Conservation (phyloP, 2,329 filamentous ascomycete species). For the Orbilia oligospora region DNA sequence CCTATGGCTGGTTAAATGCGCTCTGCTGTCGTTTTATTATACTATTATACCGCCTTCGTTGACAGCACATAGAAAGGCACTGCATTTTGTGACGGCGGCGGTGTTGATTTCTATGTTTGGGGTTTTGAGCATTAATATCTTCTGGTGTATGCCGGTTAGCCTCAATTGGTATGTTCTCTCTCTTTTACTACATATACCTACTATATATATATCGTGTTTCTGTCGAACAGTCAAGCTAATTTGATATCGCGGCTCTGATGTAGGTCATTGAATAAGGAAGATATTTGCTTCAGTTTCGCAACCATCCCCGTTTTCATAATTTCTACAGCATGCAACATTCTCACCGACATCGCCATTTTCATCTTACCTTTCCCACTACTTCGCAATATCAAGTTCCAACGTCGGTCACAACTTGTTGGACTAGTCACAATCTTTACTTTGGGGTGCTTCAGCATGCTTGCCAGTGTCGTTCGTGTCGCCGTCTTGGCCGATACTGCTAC, state of each 20-base stretch:
- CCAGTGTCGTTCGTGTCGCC: slow-evolving; percentile 51
- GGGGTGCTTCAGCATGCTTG: slow-evolving; percentile 51
- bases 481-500: slow-evolving; percentile 47
- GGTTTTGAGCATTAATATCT: slow-evolving; percentile 45
- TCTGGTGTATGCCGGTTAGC: slow-evolving; percentile 52
- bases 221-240: neutral
- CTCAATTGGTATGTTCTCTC: slow-evolving; percentile 56
- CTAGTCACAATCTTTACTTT: slow-evolving; percentile 38
- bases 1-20: slow-evolving; percentile 53
- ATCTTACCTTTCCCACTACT: slow-evolving; percentile 56
- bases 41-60: slow-evolving; percentile 52
- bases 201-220: too few species aligned
- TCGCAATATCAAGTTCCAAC: slow-evolving; percentile 56
- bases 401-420: slow-evolving; percentile 42
- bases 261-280: slow-evolving; percentile 46
- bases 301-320: slow-evolving; percentile 57
- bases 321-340: slow-evolving; percentile 55
- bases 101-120: slow-evolving; percentile 51
- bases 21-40: slow-evolving; percentile 54
- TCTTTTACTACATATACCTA: too few species aligned
- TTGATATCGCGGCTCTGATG: neutral
- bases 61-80: slow-evolving; percentile 31
- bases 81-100: slow-evolving; percentile 36
- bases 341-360: slow-evolving; percentile 56
- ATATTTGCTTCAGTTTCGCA: slow-evolving; percentile 47